These are phyloP conservation scores for Hymenoscyphus occultus DNA, from an alignment of 2,329 filamentous ascomycete species.

Conservation along the genomic window DNA sequence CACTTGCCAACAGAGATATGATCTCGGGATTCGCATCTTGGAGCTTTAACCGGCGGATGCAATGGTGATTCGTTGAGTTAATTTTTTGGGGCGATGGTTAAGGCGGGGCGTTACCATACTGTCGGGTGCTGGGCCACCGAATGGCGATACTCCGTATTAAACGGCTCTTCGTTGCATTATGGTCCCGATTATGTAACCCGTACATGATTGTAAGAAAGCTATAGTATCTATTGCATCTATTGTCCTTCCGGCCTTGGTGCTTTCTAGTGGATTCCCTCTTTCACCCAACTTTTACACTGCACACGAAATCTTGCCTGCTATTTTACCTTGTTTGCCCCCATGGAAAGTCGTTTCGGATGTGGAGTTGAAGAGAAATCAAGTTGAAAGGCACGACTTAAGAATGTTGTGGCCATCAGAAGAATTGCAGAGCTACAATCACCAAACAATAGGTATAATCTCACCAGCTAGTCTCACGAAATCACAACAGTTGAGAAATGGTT, in stretches of 20 bases:
- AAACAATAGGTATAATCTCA: too few species aligned
- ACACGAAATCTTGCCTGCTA: too few species aligned
- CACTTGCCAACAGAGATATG: neutral
- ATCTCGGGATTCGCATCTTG: constrained; percentile 3
- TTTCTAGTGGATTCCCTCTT: too few species aligned
- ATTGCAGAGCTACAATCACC: too few species aligned
- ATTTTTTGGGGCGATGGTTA: neutral
- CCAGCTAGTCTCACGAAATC: too few species aligned
- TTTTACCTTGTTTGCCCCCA: neutral
- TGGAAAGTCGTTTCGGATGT: neutral
- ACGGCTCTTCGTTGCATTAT: neutral
- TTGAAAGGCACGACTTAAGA: neutral
- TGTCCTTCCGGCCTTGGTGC: too few species aligned
- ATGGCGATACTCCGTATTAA: neutral
- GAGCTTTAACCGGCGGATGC: neutral
- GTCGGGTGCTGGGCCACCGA: neutral
- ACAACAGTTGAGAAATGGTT: too few species aligned
- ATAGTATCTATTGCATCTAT: too few species aligned
- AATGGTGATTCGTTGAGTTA: neutral
- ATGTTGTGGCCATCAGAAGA: neutral
- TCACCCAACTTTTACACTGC: too few species aligned
- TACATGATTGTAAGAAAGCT: neutral
- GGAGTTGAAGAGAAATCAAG: neutral
- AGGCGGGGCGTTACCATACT: neutral
- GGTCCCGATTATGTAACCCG: neutral